phyloP scores from a whole-genome alignment of 1,139 yeast species.

The Blastobotrys persicus region DNA sequence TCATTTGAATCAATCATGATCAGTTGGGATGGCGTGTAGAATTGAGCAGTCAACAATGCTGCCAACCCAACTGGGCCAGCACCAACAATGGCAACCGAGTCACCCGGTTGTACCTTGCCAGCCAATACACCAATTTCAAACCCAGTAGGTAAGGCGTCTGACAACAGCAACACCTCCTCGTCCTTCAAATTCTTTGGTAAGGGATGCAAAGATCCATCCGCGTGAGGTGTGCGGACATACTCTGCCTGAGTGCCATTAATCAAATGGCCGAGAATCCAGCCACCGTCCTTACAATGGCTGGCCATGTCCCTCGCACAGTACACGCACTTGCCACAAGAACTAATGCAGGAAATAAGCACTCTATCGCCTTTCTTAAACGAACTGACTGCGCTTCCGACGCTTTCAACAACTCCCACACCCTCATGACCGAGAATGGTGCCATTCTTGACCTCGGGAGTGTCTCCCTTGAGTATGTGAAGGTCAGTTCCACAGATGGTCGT shows the following conservation, averaged over 20 bases:
- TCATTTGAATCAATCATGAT: slow-evolving; percentile 84
- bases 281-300: slow-evolving; percentile 53
- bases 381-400: slow-evolving; percentile 89
- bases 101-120: slow-evolving; percentile 88
- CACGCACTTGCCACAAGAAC: slow-evolving; percentile 94
- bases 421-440: slow-evolving; percentile 80
- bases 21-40: slow-evolving; percentile 77
- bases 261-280: slow-evolving; percentile 68
- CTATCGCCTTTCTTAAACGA: slow-evolving; percentile 85
- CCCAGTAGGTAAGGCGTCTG: slow-evolving; percentile 98
- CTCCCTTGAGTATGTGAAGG: slow-evolving; percentile 47
- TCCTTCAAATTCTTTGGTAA: slow-evolving; percentile 78
- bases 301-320: slow-evolving; percentile 95
- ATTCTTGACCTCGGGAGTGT: slow-evolving; percentile 49
- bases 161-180: slow-evolving; percentile 86
- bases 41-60: slow-evolving; percentile 90
- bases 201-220: slow-evolving; percentile 94
- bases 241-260: slow-evolving; percentile 90
- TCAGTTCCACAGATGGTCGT: slow-evolving; percentile 53
- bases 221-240: slow-evolving; percentile 90
- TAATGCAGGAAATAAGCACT: slow-evolving; percentile 89
- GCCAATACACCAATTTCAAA: slow-evolving; percentile 96
- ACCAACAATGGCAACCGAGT: slow-evolving; percentile 93
- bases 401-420: slow-evolving; percentile 94
- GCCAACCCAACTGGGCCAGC: slow-evolving; percentile 97